These are phyloP conservation scores for Rhizopus microsporus DNA, from an alignment of 371 early-diverging fungal genomes.

Conservation along the genomic window DNA sequence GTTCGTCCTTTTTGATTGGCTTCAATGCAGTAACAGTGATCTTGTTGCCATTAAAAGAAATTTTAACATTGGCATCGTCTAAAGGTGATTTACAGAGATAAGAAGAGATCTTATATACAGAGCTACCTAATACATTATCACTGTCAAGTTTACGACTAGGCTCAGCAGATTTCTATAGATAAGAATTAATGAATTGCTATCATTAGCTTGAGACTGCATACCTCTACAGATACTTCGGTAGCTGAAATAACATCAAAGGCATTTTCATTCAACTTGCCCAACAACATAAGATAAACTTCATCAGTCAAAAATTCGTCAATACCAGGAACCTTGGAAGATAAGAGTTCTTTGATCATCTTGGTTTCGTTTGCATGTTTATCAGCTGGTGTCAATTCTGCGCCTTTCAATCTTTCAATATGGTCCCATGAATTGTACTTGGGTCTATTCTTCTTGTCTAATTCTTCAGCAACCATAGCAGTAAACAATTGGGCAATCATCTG, in stretches of 20 bases:
- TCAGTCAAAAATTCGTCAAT: slow-evolving; percentile 79
- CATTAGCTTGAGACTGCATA: slow-evolving; percentile 11
- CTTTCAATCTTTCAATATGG: slow-evolving; percentile 80
- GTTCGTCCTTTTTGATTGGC: slow-evolving; percentile 70
- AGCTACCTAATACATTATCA: slow-evolving; percentile 65
- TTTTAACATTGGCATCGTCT: slow-evolving; percentile 55
- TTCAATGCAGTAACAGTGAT: slow-evolving; percentile 60
- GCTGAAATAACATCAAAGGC: slow-evolving; percentile 54
- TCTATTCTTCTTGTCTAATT: slow-evolving; percentile 53
- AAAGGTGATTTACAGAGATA: slow-evolving; percentile 33
- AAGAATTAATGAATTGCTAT: background rate
- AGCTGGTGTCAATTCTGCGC: slow-evolving; percentile 54
- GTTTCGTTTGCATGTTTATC: slow-evolving; percentile 58
- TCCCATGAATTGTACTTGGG: slow-evolving; percentile 69
- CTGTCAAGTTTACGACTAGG: slow-evolving; percentile 33
- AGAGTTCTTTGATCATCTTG: slow-evolving; percentile 57
- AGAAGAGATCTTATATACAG: slow-evolving; percentile 39
- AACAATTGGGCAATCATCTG: slow-evolving; percentile 78
- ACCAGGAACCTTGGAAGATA: slow-evolving; percentile 73
- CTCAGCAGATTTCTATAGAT: slow-evolving; percentile 27
- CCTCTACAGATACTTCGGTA: slow-evolving; percentile 36
- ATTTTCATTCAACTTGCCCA: slow-evolving; percentile 78
- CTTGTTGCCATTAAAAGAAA: slow-evolving; percentile 53
- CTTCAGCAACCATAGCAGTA: slow-evolving; percentile 73
- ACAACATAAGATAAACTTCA: slow-evolving; percentile 79